Percentiles rank a stretch among this genome's conserved stretches.
Evolutionary conservation across 345 rosid genomes (phyloP).

Genomic region (Eucalyptus curtisii): DNA sequence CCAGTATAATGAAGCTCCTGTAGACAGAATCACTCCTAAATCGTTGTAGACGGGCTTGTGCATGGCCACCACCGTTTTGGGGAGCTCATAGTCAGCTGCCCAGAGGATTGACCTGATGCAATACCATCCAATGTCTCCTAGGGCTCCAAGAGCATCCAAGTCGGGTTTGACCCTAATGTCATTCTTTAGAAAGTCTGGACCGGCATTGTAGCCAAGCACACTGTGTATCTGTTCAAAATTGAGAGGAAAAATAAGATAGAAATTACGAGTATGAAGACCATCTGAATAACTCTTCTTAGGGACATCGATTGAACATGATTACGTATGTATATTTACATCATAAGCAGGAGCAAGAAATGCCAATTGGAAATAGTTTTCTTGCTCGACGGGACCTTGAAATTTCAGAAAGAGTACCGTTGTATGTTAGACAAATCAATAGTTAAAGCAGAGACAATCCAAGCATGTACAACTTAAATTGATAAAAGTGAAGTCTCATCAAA

Average conservation of each 20-base stretch:
- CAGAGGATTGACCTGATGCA: conserved; percentile 8
- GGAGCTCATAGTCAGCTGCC: neutral
- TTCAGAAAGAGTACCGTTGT: neutral
- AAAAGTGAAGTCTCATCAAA: neutral
- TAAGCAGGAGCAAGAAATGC: neutral
- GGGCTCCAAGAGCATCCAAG: conserved; percentile 1
- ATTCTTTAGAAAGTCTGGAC: neutral
- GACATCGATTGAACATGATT: neutral
- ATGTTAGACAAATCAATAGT: neutral
- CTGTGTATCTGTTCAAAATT: neutral
- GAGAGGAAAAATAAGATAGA: neutral
- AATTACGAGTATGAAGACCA: neutral
- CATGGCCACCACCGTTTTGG: neutral
- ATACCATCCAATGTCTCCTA: conserved; percentile 7
- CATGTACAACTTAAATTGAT: neutral
- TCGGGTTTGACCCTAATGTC: conserved; percentile 4
- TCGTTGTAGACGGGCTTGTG: neutral
- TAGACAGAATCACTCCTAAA: neutral
- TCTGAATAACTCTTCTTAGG: neutral
- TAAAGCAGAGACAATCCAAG: neutral
- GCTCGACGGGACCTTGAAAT: neutral
- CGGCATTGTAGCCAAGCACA: neutral
- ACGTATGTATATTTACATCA: neutral
- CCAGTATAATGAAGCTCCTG: neutral
- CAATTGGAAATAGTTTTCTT: neutral